Base-by-base conservation (phyloP, 441 rosid genomes). In the Syzygium malaccense region DNA sequence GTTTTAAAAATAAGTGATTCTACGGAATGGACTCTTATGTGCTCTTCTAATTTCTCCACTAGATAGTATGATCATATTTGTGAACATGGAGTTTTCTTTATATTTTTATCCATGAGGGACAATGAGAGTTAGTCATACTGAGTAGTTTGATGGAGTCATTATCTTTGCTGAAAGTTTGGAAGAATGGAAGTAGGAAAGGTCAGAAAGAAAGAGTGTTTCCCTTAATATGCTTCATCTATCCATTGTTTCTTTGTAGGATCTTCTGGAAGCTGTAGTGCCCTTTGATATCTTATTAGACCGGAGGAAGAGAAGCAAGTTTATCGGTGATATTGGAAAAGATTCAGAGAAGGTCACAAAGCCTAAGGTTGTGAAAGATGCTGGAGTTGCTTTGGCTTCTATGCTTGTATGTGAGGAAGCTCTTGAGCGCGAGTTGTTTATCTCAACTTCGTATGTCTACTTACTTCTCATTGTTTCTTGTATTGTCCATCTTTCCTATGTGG, bases 181-280 rank as follows among this genome's bases (percentile, higher is more conserved):
- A 75, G 53, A 41, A 75, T 37, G 49, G 83, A 37, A 71, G 48
- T 71, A 37, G 48, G 26, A 41, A 75, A 23, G 51, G 53, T 75
- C n/a, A 13, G 83, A 75, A 75, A 75, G 83, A 41, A 75, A 41
- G 15, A 71, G 83, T 41, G 51, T 6, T 75, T 41, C 83, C 18
- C 83, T 23, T 12, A 68, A 75, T 41, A 41, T 75, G n/a, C 83
- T 75, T 41, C 71, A 32, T 85, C 48, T 19, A 14, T 79, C 68
- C 55, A 5, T 48, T 83, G 55, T 85, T 48, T 88, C 14, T 41
- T 45, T 93, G 86, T 93, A 96, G 98, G 96, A 96, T 92, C 95
- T 96, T 88, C 89, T 96, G 94, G 97, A 95, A 91, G 98, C 96
- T 66, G 97, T 96, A 48, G 92, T 96, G 48, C 98, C 98, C 87